Evolutionary conservation across 2,329 filamentous ascomycete species (phyloP), one percentile per base, ranked within the genome.

Genomic region (Byssothecium circinans): DNA sequence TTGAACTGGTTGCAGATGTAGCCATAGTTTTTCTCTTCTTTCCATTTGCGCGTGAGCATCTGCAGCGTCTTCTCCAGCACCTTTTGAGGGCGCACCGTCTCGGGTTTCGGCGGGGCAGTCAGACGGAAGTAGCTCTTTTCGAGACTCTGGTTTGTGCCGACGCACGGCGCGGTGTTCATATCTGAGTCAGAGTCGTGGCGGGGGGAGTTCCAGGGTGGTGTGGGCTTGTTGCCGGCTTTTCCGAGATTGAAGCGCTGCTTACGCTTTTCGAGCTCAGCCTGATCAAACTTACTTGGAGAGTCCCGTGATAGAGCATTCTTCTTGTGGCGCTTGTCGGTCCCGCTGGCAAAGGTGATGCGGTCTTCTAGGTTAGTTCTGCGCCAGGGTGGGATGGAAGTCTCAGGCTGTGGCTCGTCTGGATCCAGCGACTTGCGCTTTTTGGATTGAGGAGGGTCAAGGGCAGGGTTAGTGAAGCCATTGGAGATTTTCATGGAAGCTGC

Each of bases 1-100:
- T 99, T 99, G 81, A 99, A 95, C 80, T 99, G 94, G 70, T 99
- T 91, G 82, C 94, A 97, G 56, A 96, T 95, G 75, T 96, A 99
- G 60, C 84, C 86, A 74, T 99, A 99, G 74, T 97, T 96, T 75
- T 86, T 87, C 63, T 96, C 91, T 60, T 86, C 84, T 68, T 85
- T 88, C 94, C 94, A 99, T 75, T 95, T 97, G 76, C 86, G 88
- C 78, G 95, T 95, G 55, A 99, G 77, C 40, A 95, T 76, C 59
- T 95, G 89, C 71, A 99, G 75, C 5, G 92, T 91, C 74, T 94
- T 85, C 58, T 87, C 84, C 54, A 99, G 76, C 18, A 99, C 78
- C 40, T 75, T 75, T 66, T 95, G 80, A 18, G 94, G 94, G 37
- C 94, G 91, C 41, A 99, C 94, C 61, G 87, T 86, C 64, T 91